Evolutionary conservation across 2,329 filamentous ascomycete genomes (phyloP).

Genomic region (Aspergillus pseudoglaucus): DNA sequence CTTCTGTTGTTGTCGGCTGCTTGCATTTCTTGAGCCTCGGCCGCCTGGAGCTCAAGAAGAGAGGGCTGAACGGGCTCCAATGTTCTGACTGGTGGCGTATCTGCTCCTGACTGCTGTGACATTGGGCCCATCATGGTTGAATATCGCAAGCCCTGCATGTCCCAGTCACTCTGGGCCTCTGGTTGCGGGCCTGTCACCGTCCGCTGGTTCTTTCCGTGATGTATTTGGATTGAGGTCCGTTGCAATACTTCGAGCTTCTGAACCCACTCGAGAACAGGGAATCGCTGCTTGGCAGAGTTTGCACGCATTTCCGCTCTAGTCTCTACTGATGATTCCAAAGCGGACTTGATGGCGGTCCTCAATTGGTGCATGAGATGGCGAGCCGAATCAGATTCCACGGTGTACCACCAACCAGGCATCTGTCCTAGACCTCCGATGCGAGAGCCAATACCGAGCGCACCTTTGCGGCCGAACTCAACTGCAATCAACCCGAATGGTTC

Average conservation of each 20-base stretch:
- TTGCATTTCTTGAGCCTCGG: no score
- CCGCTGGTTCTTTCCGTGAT: constrained; percentile 38
- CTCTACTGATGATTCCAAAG: constrained; percentile 51
- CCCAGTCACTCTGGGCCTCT: constrained; percentile 31
- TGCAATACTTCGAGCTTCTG: constrained; percentile 59
- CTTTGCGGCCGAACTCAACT: constrained; percentile 63
- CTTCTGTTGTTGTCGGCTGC: no score
- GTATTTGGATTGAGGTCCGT: constrained; percentile 52
- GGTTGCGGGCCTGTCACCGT: constrained; percentile 29
- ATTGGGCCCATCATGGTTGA: no score
- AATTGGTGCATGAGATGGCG: constrained; percentile 60
- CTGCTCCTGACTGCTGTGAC: no score
- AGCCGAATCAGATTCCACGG: constrained; percentile 58
- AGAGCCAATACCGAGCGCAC: constrained; percentile 60
- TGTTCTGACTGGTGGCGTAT: no score
- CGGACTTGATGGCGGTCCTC: constrained; percentile 56
- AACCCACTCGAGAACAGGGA: constrained; percentile 62
- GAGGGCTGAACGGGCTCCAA: no score
- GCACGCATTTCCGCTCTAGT: constrained; percentile 58
- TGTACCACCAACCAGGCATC: constrained; percentile 68
- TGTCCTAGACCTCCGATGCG: constrained; percentile 61
- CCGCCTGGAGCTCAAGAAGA: no score
- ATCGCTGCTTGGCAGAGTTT: constrained; percentile 58
- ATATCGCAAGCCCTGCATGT: no score
- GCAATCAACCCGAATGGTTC: constrained; percentile 64